Base-by-base conservation (phyloP, 208 protist genomes). In the Trypanosoma rangeli region DNA sequence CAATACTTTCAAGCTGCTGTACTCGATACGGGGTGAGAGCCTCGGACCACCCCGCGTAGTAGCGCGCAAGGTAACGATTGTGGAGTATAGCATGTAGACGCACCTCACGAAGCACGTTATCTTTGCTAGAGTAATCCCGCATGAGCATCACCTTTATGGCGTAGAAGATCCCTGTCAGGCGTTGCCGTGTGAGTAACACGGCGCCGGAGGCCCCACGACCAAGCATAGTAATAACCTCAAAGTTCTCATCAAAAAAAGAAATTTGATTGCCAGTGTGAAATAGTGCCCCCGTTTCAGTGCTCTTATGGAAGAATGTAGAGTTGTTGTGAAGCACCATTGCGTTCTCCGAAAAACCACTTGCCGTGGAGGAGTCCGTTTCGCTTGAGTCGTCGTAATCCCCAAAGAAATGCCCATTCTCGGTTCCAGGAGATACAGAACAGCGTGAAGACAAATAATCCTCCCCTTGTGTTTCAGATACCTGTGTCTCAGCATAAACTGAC, bases 171-270 rank as follows among this genome's bases (percentile, higher is more conserved):
- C 76, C 79, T 8, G 89, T 94, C n/a, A 92, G 57, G 49, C 83
- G 86, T 69, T 96, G 87, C 5, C 79, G 82, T n/a, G 73, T 80
- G 8, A 96, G 85, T 22, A 96, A 66, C 54, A 79, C 92, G 8
- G 79, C 89, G 13, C 92, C 92, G n/a, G 78, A 79, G 0, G 78
- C 84, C 24, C 92, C 92, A 35, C 76, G 65, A 24, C 92, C 92
- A 3, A 96, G 76, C 15, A 94, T 37, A 24, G 58, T 56, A 2
- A 94, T 56, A 10, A 89, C 87, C 31, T 88, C 86, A 64, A 93
- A 96, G 73, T 94, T 93, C 18, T 92, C 87, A 63, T 96, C 92
- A 68, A 96, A 94, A 63, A 96, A 96, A 61, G 84, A 90, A 58
- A 28, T 46, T 35, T 33, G 22, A 12, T 2, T 49, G n/a, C 22